Evolutionary conservation across 1,139 yeast species (phyloP).

Genomic region (Suhomyces bokatorum): DNA sequence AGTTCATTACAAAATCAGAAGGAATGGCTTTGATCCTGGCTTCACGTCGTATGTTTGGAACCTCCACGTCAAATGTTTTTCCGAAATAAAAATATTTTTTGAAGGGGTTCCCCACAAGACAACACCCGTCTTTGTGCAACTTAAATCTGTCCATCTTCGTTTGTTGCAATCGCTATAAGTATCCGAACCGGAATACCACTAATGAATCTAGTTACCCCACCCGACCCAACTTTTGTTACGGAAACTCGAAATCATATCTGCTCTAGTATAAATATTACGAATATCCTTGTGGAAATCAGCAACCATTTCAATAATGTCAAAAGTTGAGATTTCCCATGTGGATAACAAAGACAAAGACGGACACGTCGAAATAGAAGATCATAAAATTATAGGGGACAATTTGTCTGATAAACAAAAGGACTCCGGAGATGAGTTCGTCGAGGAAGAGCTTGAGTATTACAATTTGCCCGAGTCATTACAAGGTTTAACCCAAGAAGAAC

Average conservation of each 20-base stretch:
- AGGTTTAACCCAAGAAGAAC: conserved; percentile 36
- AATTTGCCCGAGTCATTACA: conserved; percentile 36
- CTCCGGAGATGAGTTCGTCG: conserved; percentile 5
- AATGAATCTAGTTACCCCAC: background rate
- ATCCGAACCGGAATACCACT: background rate
- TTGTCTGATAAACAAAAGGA: no score
- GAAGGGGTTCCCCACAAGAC: background rate
- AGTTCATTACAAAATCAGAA: no score
- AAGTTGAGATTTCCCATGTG: background rate
- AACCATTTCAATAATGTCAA: background rate
- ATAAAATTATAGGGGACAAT: background rate
- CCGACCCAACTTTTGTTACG: background rate
- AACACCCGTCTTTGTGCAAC: background rate
- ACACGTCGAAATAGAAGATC: conserved; percentile 3
- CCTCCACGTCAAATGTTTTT: background rate
- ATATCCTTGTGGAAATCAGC: background rate
- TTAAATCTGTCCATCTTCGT: no score
- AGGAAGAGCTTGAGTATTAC: conserved; percentile 10
- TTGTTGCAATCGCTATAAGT: no score
- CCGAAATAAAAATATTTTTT: background rate
- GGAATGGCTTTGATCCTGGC: background rate
- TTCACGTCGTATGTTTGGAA: background rate
- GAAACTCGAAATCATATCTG: no score
- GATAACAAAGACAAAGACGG: conserved; percentile 4
- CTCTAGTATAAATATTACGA: no score